These are phyloP conservation scores for Penicillium thymicola DNA, from an alignment of 2,329 filamentous ascomycete genomes.

Conservation along the genomic window DNA sequence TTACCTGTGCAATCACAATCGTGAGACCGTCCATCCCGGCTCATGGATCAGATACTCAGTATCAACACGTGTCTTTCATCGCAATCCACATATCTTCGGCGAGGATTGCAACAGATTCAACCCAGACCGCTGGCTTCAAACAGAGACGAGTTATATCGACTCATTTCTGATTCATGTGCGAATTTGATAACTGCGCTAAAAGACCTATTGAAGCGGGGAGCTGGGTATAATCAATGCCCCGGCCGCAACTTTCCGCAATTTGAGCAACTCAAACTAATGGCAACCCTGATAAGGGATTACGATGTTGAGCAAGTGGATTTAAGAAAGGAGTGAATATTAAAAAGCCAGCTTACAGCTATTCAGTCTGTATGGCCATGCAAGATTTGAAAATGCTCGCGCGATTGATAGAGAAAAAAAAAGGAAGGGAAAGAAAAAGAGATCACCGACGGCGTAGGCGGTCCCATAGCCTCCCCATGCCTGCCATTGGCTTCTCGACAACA, in stretches of 20 bases:
- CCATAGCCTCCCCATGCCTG: neutral
- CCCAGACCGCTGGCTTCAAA: slow-evolving; percentile 22
- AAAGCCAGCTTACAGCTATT: neutral
- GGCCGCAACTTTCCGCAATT: slow-evolving; percentile 37
- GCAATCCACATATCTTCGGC: slow-evolving; percentile 20
- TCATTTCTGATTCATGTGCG: slow-evolving; percentile 17
- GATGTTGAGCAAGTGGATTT: slow-evolving; percentile 30
- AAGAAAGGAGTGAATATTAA: neutral
- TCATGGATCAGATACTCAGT: slow-evolving; percentile 3
- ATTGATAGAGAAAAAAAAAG: neutral
- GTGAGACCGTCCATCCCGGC: no score
- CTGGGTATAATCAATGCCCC: slow-evolving; percentile 37
- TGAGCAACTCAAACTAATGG: slow-evolving; percentile 36
- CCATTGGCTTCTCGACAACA: slow-evolving; percentile 4
- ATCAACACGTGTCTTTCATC: slow-evolving; percentile 34
- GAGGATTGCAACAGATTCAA: slow-evolving; percentile 24
- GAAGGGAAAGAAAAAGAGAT: neutral
- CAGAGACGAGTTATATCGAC: neutral
- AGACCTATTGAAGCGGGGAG: slow-evolving; percentile 29
- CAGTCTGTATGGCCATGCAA: neutral
- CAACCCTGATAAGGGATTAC: slow-evolving; percentile 34
- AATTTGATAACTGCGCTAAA: neutral
- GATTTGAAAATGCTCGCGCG: neutral
- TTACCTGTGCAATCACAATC: neutral
- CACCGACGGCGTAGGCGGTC: neutral